Percentiles rank a stretch among this genome's conserved stretches.
Evolutionary conservation across 805 yeast species (phyloP).

Genomic region (Komagataella mondaviorum): DNA sequence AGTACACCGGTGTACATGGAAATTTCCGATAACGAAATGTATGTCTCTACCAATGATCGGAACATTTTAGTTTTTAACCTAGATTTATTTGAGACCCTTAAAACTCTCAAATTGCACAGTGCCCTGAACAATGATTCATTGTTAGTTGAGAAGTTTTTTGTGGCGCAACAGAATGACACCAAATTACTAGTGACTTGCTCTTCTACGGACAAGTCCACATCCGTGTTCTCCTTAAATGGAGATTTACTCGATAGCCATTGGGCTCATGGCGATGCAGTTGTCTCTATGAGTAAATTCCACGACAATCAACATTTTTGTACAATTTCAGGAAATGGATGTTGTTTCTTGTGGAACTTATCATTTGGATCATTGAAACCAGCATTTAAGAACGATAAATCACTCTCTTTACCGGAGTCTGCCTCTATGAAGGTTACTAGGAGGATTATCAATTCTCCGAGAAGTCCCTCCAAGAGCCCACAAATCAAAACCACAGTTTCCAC

Average conservation of each 20-base stretch:
- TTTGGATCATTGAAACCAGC: background rate
- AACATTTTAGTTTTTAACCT: slow-evolving; percentile 25
- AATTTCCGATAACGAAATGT: slow-evolving; percentile 22
- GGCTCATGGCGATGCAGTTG: background rate
- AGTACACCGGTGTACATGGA: slow-evolving; percentile 33
- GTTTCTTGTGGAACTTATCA: background rate
- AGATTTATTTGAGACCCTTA: slow-evolving; percentile 16
- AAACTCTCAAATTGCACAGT: slow-evolving; percentile 24
- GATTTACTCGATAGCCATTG: background rate
- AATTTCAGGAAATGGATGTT: background rate
- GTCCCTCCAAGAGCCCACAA: background rate
- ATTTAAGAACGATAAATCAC: background rate
- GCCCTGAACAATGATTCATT: slow-evolving; percentile 27
- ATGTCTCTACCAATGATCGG: slow-evolving; percentile 41
- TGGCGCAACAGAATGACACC: slow-evolving; percentile 4
- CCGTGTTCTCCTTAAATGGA: background rate
- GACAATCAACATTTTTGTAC: background rate
- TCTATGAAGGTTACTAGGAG: background rate
- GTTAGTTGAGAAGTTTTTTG: slow-evolving; percentile 27
- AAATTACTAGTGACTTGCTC: background rate
- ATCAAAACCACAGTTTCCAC: background rate
- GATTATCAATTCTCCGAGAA: background rate
- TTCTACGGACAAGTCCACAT: background rate
- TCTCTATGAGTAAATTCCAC: background rate
- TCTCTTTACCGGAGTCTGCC: background rate